A percentile compares a stretch with the other conserved stretches of the same genome.
These are phyloP conservation scores for Metschnikowia noctiluminum DNA, from an alignment of 805 yeast genomes.

Conservation along the genomic window DNA sequence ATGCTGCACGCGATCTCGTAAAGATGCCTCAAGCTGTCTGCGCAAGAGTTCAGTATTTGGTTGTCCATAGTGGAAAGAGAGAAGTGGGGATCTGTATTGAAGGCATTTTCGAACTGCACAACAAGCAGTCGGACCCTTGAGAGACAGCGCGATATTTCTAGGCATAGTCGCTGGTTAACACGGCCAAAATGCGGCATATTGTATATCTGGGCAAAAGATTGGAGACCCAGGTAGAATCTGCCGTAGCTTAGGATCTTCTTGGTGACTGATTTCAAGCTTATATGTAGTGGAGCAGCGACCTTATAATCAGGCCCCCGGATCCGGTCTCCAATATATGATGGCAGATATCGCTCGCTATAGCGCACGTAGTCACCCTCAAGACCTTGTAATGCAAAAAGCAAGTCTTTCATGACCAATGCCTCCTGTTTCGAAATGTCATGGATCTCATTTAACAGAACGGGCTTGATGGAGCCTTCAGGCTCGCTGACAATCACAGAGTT, in stretches of 20 bases:
- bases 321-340: slow-evolving; percentile 34
- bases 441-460: slow-evolving; percentile 24
- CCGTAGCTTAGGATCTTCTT: slow-evolving; percentile 61
- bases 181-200: slow-evolving; percentile 58
- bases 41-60: slow-evolving; percentile 24
- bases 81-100: slow-evolving; percentile 46
- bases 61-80: slow-evolving; percentile 57
- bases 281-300: slow-evolving; percentile 68
- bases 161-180: slow-evolving; percentile 70
- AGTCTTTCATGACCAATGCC: slow-evolving; percentile 65
- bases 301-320: slow-evolving; percentile 72
- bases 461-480: slow-evolving; percentile 1
- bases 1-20: slow-evolving; percentile 55
- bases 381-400: slow-evolving; percentile 65
- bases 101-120: slow-evolving; percentile 51
- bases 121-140: slow-evolving; percentile 27
- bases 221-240: slow-evolving; percentile 56
- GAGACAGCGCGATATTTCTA: slow-evolving; percentile 41
- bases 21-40: slow-evolving; percentile 46
- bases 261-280: slow-evolving; percentile 67
- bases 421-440: slow-evolving; percentile 62
- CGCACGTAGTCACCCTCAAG: slow-evolving; percentile 76
- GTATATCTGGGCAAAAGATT: slow-evolving; percentile 59
- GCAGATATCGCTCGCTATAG: slow-evolving; percentile 60
- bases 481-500: neutral